Percentiles rank a stretch among this genome's conserved stretches.
Evolutionary conservation across 805 yeast species (phyloP).

Genomic region (Lachancea kluyveri): DNA sequence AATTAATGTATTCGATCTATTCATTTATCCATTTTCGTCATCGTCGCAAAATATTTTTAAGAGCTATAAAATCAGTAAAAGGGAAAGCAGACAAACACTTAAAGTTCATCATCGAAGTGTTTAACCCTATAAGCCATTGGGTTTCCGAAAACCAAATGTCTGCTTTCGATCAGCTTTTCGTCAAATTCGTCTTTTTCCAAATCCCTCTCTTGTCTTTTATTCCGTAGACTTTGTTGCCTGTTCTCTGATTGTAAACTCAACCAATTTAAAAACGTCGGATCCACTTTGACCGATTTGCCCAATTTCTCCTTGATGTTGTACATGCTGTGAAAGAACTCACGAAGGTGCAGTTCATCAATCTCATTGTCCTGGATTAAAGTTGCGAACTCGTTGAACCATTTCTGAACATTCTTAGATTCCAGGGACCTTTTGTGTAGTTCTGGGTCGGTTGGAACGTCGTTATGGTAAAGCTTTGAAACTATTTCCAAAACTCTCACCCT

Average conservation of each 20-base stretch:
- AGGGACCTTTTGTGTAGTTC: constrained; percentile 11
- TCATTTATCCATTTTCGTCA: too few species aligned
- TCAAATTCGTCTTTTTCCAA: constrained; percentile 32
- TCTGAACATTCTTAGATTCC: constrained; percentile 11
- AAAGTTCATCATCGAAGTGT: constrained; percentile 47
- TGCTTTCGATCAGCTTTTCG: constrained; percentile 36
- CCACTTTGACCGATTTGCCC: constrained; percentile 28
- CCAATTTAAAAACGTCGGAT: constrained; percentile 55
- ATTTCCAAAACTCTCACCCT: constrained; percentile 27
- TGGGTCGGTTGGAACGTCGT: constrained; percentile 5
- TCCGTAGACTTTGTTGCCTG: constrained; percentile 22
- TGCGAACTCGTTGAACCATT: constrained; percentile 25
- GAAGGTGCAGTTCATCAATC: constrained; percentile 37
- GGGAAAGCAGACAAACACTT: too few species aligned
- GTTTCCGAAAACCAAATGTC: constrained; percentile 75
- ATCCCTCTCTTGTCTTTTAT: constrained; percentile 26
- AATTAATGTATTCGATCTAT: too few species aligned
- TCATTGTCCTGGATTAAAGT: constrained; percentile 21
- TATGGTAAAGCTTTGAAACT: constrained; percentile 16
- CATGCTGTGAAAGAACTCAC: constrained; percentile 36
- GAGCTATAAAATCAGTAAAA: too few species aligned
- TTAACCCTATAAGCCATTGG: constrained; percentile 59
- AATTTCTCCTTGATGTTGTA: constrained; percentile 31
- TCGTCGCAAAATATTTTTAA: too few species aligned
- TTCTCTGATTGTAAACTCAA: constrained; percentile 40